Base-by-base conservation (phyloP, 805 yeast species). In the fission yeast (Schizosaccharomyces pombe) region DNA sequence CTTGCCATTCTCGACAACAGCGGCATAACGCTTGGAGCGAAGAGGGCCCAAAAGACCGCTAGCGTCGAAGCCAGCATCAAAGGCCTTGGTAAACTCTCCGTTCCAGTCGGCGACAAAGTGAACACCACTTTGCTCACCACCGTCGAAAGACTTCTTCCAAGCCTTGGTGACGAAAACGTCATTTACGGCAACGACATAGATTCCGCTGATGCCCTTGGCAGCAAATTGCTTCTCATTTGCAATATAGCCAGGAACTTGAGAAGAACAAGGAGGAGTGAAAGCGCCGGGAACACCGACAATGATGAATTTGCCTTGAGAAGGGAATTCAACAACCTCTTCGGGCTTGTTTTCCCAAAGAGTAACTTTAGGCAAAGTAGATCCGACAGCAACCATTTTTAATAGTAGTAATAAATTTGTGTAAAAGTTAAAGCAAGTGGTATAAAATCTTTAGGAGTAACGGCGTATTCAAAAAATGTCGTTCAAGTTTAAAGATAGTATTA, bases 121-220 rank as follows among this genome's bases (percentile, higher is more conserved):
- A 55, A 80, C 67, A 55, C 69, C 66, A n/a, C 26, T 19, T 19
- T 54, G 53, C 31, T 57, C 57, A 47, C 60, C 60, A 19, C 58
- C 61, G 30, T 55, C 59, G 34, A 68, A 57, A 1, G 56, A 62
- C 55, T 78, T 74, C 47, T 75, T 77, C 94, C 94, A 86, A 0
- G 91, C 87, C 60, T 76, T 75, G 62, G 79, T 76, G 53, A 85
- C 95, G 65, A 86, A 86, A 2, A 91, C 75, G 64, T 86, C 95
- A 66, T 86, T 86, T 52, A 84, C 94, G 19, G 91, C 73, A 34
- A 86, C 76, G 47, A 86, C 76, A 61, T 72, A 77, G 54, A 85
- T 66, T 51, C 76, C 67, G 28, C 68, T 61, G 67, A 76, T 72
- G n/a, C 94, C 94, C 67, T 81, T 80, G 30, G 70, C 71, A 57